phyloP scores from a whole-genome alignment of 345 rosid species.

The Hypericum perforatum region DNA sequence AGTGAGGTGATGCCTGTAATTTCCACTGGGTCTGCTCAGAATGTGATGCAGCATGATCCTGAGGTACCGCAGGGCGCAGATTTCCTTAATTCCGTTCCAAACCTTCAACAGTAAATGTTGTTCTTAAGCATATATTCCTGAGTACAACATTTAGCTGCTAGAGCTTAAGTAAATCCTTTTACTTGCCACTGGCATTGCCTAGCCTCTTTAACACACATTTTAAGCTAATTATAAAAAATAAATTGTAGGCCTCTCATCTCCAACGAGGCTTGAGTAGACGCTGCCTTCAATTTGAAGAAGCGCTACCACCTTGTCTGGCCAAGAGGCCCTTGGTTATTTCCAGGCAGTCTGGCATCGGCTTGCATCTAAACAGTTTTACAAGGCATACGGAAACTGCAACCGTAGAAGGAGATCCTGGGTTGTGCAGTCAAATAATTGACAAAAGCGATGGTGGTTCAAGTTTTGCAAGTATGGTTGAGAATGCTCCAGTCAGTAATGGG shows the following conservation, averaged over 20 bases:
- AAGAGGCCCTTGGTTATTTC: slow-evolving; percentile 23
- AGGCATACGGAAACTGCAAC: slow-evolving; percentile 16
- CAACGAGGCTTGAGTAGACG: slow-evolving; percentile 54
- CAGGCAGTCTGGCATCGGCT: slow-evolving; percentile 45
- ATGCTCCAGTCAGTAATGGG: slow-evolving; percentile 13
- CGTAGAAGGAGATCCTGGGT: slow-evolving; percentile 9
- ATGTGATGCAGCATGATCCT: slow-evolving; percentile 13
- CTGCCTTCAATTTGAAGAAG: slow-evolving; percentile 54
- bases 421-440: slow-evolving; percentile 3
- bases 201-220: too few species aligned
- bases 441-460: slow-evolving; percentile 10
- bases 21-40: slow-evolving; percentile 13
- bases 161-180: too few species aligned
- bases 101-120: too few species aligned
- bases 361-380: slow-evolving; percentile 47
- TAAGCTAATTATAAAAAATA: slow-evolving; percentile 15
- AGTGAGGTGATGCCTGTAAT: slow-evolving; percentile 12
- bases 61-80: slow-evolving; percentile 23
- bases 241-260: slow-evolving; percentile 34
- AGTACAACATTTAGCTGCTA: too few species aligned
- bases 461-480: slow-evolving; percentile 11
- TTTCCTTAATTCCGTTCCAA: background rate
- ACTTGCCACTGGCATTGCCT: too few species aligned
- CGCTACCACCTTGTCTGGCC: slow-evolving; percentile 15
- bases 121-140: too few species aligned